phyloP scores from a whole-genome alignment of 768 basidiomycete genomes.

The Leucocoprinus leucothites region DNA sequence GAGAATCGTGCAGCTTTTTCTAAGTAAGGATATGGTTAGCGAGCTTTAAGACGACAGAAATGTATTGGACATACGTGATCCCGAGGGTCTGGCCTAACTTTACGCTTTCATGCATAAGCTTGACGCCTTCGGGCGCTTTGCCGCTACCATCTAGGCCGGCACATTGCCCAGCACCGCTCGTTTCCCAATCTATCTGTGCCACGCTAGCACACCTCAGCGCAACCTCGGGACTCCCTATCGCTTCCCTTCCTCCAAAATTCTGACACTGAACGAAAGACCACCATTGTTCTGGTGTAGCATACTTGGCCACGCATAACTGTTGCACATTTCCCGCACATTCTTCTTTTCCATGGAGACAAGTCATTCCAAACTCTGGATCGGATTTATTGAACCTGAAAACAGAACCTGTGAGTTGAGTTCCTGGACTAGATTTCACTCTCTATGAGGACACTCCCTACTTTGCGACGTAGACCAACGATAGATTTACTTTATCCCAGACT shows the following conservation, averaged over 20 bases:
- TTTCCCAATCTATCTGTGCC: constrained; percentile 68
- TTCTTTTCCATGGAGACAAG: constrained; percentile 73
- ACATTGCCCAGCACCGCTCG: constrained; percentile 52
- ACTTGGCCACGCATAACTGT: constrained; percentile 75
- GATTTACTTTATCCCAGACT: constrained; percentile 60
- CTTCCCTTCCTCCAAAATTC: constrained; percentile 59
- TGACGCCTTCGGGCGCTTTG: constrained; percentile 57
- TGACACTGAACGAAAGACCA: constrained; percentile 85
- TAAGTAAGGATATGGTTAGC: constrained; percentile 29
- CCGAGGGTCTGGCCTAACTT: constrained; percentile 37
- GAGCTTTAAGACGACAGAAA: not conserved
- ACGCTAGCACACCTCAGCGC: constrained; percentile 64
- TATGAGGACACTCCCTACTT: constrained; percentile 39
- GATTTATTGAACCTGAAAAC: constrained; percentile 53
- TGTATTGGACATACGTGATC: constrained; percentile 45
- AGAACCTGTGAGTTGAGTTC: not conserved
- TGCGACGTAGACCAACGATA: constrained; percentile 73
- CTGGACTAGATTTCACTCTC: constrained; percentile 10
- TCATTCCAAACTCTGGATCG: constrained; percentile 72
- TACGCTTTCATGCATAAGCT: constrained; percentile 63
- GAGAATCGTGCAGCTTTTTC: constrained; percentile 85
- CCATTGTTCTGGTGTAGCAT: constrained; percentile 56
- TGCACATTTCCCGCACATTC: constrained; percentile 92
- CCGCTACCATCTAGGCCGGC: constrained; percentile 64
- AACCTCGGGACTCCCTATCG: constrained; percentile 63